phyloP scores from a whole-genome alignment of 768 basidiomycete genomes.

The Boletus subparvulus region DNA sequence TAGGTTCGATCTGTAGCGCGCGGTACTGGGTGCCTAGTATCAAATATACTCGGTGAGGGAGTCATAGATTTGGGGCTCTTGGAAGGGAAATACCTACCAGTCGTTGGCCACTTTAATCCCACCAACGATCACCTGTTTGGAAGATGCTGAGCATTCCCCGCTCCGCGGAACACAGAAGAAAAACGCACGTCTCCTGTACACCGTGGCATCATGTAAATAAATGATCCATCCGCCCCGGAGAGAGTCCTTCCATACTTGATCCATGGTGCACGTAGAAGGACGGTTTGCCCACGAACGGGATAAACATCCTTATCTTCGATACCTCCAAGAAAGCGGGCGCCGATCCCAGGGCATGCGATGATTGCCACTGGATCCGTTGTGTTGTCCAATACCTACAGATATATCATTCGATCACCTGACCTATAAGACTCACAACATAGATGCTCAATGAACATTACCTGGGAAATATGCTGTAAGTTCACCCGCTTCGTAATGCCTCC shows the following conservation, averaged over 20 bases:
- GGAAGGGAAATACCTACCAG: conserved; percentile 42
- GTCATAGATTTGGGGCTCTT: no score
- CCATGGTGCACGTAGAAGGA: conserved; percentile 49
- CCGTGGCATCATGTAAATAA: conserved; percentile 38
- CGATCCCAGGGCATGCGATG: conserved; percentile 70
- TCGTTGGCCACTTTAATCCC: conserved; percentile 59
- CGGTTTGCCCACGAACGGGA: conserved; percentile 48
- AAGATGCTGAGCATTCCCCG: neutral
- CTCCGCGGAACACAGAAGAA: neutral
- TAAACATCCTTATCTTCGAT: conserved; percentile 50
- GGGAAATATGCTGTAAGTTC: conserved; percentile 64
- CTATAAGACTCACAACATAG: neutral
- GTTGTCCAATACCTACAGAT: conserved; percentile 15
- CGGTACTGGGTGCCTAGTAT: conserved; percentile 57
- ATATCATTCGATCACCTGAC: neutral
- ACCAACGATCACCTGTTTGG: conserved; percentile 51
- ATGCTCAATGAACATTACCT: conserved; percentile 37
- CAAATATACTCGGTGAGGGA: neutral
- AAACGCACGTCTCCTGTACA: conserved; percentile 41
- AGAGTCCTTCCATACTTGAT: conserved; percentile 38
- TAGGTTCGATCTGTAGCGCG: conserved; percentile 60
- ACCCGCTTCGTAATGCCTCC: conserved; percentile 66
- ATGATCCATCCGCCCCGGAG: conserved; percentile 31
- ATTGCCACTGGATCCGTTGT: conserved; percentile 40
- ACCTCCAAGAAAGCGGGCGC: conserved; percentile 50